A percentile compares a stretch with the other conserved stretches of the same genome.
phyloP scores from a whole-genome alignment of 78 protist genomes.

The Dictyostelium capitatum region DNA sequence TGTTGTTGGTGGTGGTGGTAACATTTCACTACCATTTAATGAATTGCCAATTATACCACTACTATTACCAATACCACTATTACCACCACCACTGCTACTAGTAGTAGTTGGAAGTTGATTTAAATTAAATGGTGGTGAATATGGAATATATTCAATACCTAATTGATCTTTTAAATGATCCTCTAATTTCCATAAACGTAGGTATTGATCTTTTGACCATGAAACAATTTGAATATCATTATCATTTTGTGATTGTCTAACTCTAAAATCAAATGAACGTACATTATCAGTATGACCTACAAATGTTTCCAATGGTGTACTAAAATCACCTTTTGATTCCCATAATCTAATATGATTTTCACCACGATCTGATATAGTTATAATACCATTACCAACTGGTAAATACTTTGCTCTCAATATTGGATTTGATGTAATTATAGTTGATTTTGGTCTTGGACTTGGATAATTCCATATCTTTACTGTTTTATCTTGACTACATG shows the following conservation, averaged over 20 bases:
- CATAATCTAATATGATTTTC: slow-evolving; percentile 77
- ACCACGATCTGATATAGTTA: slow-evolving; percentile 76
- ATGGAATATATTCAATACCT: slow-evolving; percentile 32
- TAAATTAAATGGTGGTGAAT: neutral
- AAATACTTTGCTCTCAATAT: slow-evolving; percentile 74
- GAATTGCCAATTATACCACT: neutral
- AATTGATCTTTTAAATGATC: slow-evolving; percentile 26
- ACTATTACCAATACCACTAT: neutral
- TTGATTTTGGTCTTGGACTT: slow-evolving; percentile 29
- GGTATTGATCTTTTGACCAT: slow-evolving; percentile 83
- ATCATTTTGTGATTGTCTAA: neutral
- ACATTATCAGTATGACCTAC: slow-evolving; percentile 74
- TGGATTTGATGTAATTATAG: slow-evolving; percentile 40
- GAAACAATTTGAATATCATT: slow-evolving; percentile 77
- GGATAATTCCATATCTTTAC: slow-evolving; percentile 70
- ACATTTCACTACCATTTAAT: neutral
- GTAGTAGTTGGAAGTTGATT: too few species aligned
- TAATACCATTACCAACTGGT: slow-evolving; percentile 76
- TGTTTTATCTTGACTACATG: slow-evolving; percentile 79
- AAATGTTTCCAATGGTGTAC: slow-evolving; percentile 45
- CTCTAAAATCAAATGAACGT: slow-evolving; percentile 68
- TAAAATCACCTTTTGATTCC: slow-evolving; percentile 18
- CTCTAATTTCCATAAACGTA: slow-evolving; percentile 78
- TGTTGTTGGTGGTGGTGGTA: neutral
- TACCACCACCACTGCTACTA: neutral